Percentiles rank a stretch among this genome's conserved stretches.
Conservation (phyloP, 306 rosid genomes). For the Oxytropis ochrocephala region DNA sequence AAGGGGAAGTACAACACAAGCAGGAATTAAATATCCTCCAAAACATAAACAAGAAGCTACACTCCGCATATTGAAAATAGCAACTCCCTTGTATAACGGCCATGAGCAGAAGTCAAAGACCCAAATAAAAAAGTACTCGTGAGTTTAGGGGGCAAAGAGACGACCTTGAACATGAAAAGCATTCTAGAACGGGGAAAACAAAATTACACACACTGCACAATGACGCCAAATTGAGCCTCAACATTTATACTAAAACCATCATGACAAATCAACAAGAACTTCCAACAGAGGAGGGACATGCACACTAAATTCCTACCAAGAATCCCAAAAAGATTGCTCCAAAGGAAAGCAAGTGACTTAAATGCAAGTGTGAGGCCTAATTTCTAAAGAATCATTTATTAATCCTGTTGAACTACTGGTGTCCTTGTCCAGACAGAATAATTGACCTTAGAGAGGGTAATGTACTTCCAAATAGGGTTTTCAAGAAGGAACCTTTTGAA, state of each 20-base stretch:
- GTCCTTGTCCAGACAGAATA: not conserved
- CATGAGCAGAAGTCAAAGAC: not conserved
- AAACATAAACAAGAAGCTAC: not conserved
- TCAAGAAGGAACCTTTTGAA: not conserved
- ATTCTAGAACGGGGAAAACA: not conserved
- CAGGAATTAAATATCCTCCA: not conserved
- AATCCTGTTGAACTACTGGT: not conserved
- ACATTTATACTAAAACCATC: not conserved
- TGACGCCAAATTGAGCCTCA: not conserved
- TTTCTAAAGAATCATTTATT: not conserved
- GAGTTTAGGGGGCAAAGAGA: not conserved
- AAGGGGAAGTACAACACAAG: not conserved
- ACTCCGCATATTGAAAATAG: not conserved
- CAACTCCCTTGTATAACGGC: not conserved
- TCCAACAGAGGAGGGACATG: not conserved
- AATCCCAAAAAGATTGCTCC: not conserved
- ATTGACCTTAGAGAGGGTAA: not conserved
- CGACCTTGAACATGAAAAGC: not conserved
- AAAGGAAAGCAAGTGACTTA: not conserved
- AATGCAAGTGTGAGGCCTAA: not conserved
- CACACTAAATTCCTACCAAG: not conserved
- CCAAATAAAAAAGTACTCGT: not conserved
- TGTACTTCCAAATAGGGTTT: constrained; percentile 5
- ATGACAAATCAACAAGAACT: not conserved
- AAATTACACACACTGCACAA: not conserved